These are phyloP conservation scores for Halophytophthora batemanensis DNA, from an alignment of 352 stramenopile species.

Conservation along the genomic window DNA sequence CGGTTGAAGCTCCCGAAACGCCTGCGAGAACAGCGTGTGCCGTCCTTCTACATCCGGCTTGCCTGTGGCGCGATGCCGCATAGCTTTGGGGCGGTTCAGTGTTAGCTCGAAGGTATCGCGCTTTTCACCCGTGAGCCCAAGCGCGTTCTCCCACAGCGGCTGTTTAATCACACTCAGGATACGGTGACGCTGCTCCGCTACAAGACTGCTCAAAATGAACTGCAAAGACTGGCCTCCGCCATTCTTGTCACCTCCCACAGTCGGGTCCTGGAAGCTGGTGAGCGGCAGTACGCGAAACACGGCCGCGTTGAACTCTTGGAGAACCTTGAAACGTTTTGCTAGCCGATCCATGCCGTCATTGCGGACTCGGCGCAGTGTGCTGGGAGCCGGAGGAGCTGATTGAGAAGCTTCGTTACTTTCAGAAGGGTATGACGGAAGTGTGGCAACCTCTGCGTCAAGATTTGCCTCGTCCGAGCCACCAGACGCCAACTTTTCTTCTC, in stretches of 20 bases:
- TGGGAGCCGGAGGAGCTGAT: background rate
- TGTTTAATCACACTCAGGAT: constrained; percentile 79
- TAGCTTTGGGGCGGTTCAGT: constrained; percentile 81
- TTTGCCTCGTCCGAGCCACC: constrained; percentile 1
- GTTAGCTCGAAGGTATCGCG: constrained; percentile 57
- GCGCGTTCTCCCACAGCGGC: constrained; percentile 63
- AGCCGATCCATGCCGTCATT: constrained; percentile 39
- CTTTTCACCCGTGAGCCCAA: constrained; percentile 48
- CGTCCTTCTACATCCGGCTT: constrained; percentile 60
- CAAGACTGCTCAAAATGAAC: constrained; percentile 28
- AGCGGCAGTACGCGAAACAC: constrained; percentile 64
- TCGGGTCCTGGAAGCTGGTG: constrained; percentile 29
- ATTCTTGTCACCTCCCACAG: constrained; percentile 2
- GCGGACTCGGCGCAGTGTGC: background rate
- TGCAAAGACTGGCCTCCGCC: constrained; percentile 5
- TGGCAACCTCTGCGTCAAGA: background rate
- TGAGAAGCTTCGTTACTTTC: too few species aligned
- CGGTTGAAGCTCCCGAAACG: constrained; percentile 74
- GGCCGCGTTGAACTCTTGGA: constrained; percentile 69
- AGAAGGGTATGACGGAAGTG: too few species aligned
- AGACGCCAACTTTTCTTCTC: constrained; percentile 4
- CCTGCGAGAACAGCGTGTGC: constrained; percentile 80
- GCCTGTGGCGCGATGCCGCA: constrained; percentile 61
- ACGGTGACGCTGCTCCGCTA: constrained; percentile 46
- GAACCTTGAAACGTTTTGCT: constrained; percentile 58